Base-by-base conservation (phyloP, 2,329 filamentous ascomycete species). In the Fusarium denticulatum region DNA sequence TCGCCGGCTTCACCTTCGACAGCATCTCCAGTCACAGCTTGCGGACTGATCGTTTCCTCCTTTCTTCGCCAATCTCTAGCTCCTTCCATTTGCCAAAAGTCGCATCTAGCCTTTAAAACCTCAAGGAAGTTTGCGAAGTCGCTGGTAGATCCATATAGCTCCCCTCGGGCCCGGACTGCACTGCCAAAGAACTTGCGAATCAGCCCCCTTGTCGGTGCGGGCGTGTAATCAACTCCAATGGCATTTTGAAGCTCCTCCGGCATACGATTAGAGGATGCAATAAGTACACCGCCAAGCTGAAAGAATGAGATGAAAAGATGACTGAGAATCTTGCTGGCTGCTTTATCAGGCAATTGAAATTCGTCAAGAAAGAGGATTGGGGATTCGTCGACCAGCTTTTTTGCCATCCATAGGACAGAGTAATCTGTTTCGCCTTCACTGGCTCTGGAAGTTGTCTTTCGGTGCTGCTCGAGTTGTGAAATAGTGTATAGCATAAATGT, bases 41-140 rank as follows among this genome's bases (percentile, higher is more conserved):
- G 55, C 1, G 61, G 60, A 11, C 62, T 69, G 4, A 71, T 72
- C 0, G 68, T 53, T 37, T 82, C 80, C 52, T 92, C 89, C 57
- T 87, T 83, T 73, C 89, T 84, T 73, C 93, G 85, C 86, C 93
- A 96, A 78, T 96, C 94, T 62, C 85, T 89, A 5, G 88, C 88
- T 4, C 93, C 91, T 74, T 94, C 92, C 88, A 96, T 95, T 79
- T 95, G 92, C 92, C 93, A 95, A 56, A 95, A 91, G 76, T 96
- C 93, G 78, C 94, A 96, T 61, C 93, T 86, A 15, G 92, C 91
- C 79, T 92, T 93, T 40, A 96, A 80, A 0, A 96, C 90, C 47
- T 95, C 91, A 15, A 96, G 83, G 71, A 96, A 96, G 6, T 87
- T 87, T 5, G 91, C 89, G 83, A 95, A 96, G 78, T 96, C 93